Percentiles rank a stretch among this genome's conserved stretches.
These are phyloP conservation scores for Boletus eberwhitei DNA, from an alignment of 768 basidiomycete genomes.

Conservation along the genomic window DNA sequence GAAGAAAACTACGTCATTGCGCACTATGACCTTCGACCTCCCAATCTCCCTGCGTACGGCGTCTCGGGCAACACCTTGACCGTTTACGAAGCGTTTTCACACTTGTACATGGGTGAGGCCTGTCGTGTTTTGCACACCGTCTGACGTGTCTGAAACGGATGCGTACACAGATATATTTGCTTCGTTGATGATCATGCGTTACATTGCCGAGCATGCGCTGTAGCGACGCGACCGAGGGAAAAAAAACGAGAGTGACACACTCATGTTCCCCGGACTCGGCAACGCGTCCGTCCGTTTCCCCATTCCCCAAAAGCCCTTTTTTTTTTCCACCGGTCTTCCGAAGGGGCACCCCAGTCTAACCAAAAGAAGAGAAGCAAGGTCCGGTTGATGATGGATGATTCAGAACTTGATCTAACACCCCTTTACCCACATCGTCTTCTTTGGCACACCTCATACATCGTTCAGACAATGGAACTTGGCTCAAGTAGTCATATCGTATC, in stretches of 20 bases:
- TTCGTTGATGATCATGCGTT: constrained; percentile 60
- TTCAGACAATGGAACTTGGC: background rate
- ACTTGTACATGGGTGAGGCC: constrained; percentile 51
- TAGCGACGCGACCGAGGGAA: constrained; percentile 11
- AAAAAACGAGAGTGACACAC: background rate
- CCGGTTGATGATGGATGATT: constrained; percentile 3
- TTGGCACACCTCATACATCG: background rate
- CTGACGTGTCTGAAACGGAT: constrained; percentile 1
- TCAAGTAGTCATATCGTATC: background rate
- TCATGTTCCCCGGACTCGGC: too few relatives aligned
- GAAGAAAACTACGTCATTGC: constrained; percentile 56
- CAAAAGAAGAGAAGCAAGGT: constrained; percentile 1
- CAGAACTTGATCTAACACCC: background rate
- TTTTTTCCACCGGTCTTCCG: background rate
- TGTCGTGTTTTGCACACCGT: background rate
- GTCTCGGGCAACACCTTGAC: constrained; percentile 63
- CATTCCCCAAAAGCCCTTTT: constrained; percentile 6
- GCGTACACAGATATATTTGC: constrained; percentile 48
- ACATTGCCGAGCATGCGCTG: constrained; percentile 52
- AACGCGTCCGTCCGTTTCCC: background rate
- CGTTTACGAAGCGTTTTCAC: constrained; percentile 52
- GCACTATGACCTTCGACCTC: constrained; percentile 60
- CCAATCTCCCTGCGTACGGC: constrained; percentile 51
- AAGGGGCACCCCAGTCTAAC: background rate
- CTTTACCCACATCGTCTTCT: background rate